These are phyloP conservation scores for Solanum pennellii DNA, from an alignment of 257 asterid genomes.

Conservation along the genomic window DNA sequence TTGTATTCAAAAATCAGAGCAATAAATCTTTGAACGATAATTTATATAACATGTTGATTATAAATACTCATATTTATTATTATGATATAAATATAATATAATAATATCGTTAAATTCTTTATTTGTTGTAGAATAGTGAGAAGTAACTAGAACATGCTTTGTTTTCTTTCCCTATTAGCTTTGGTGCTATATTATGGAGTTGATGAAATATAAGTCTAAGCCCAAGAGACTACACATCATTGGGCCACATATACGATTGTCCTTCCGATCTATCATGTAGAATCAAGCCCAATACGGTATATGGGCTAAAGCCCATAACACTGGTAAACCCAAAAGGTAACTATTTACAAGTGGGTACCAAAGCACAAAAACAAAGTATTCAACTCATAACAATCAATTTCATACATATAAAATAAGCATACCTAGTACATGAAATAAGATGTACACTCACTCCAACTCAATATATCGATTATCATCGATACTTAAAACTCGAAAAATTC, in stretches of 20 bases:
- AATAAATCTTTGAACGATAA: too few species aligned
- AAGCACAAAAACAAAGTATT: not conserved
- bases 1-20: too few species aligned
- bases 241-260: not conserved
- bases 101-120: too few species aligned
- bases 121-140: too few species aligned
- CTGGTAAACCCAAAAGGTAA: not conserved
- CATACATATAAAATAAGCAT: not conserved
- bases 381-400: not conserved
- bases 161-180: too few species aligned
- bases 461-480: not conserved
- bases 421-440: not conserved
- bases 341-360: too few species aligned
- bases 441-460: not conserved
- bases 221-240: not conserved
- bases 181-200: not conserved
- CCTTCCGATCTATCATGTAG: not conserved
- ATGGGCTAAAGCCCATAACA: not conserved
- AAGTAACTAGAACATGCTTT: too few species aligned
- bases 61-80: too few species aligned
- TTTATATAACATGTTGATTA: too few species aligned
- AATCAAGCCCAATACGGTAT: not conserved
- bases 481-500: not conserved
- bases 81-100: too few species aligned
- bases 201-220: not conserved